Evolutionary conservation across 2,329 filamentous ascomycete species (phyloP).

Genomic region (Colletotrichum lindemuthianum): DNA sequence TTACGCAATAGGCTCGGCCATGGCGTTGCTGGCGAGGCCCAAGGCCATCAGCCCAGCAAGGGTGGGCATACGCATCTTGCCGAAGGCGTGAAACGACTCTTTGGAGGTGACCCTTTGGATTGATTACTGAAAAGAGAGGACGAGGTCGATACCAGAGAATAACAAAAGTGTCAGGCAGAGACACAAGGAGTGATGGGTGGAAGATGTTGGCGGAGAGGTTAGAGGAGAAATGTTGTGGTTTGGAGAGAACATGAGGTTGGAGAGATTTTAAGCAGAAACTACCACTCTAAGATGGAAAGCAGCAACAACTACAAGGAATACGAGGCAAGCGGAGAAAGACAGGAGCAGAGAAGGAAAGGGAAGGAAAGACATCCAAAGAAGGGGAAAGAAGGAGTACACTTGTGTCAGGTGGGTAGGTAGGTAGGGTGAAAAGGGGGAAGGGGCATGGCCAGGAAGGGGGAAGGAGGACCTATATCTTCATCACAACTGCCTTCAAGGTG

Average conservation of each 20-base stretch:
- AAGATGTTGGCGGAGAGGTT: not conserved
- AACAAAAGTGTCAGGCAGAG: conserved; percentile 29
- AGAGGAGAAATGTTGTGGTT: conserved; percentile 3
- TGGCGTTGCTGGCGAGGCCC: conserved; percentile 45
- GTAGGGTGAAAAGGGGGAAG: no score
- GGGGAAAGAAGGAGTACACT: no score
- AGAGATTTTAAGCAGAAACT: conserved; percentile 1
- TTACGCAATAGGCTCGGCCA: conserved; percentile 49
- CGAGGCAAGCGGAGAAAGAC: not conserved
- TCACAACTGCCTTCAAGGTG: no score
- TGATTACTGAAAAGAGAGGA: conserved; percentile 4
- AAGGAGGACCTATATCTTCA: no score
- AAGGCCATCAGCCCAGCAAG: conserved; percentile 49
- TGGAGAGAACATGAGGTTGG: not conserved
- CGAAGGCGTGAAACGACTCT: conserved; percentile 27
- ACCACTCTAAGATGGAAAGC: no score
- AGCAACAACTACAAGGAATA: no score
- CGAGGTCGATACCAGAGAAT: conserved; percentile 22
- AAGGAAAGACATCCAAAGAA: no score
- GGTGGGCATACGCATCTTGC: conserved; percentile 51
- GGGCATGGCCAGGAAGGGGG: no score
- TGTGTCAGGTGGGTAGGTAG: no score
- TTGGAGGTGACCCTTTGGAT: conserved; percentile 16
- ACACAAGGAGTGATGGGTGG: conserved; percentile 7
- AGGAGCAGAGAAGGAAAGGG: not conserved